Base-by-base conservation (phyloP, 208 protist species). In the Zelonia costaricensis region DNA sequence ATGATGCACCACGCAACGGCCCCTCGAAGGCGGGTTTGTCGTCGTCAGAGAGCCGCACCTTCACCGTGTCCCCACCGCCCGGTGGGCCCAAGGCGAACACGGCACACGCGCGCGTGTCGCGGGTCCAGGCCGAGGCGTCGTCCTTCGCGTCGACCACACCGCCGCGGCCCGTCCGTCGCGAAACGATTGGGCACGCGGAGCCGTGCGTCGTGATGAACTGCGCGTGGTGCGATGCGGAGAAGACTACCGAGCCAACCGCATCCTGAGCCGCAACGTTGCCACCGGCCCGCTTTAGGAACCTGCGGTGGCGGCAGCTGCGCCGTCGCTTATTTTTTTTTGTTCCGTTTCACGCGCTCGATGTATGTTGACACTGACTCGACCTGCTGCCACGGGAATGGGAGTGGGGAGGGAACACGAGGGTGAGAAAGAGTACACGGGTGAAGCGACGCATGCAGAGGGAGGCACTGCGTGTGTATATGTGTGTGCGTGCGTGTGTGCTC, bases 201-300 rank as follows among this genome's bases (percentile, higher is more conserved):
- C 80, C 85, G 35, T 88, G 84, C 59, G 62, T 85, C 49, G 65
- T 93, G 9, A 47, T 73, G 51, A 86, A 87, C 62, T 92, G 85
- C 56, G 82, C 74, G 13, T 92, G 85, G 85, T 92, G 85, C 43
- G 72, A 64, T 4, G 72, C 62, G n/a, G 74, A 86, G 54, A 74
- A 72, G 52, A 25, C 55, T 27, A 16, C 52, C 9, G 23, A 54
- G 54, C 49, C 30, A 1, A 39, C 44, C 5, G 13, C 40, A 30
- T 43, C 23, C 20, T 57, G 40, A 38, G 33, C n/a, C n/a, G n/a
- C n/a, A n/a, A n/a, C n/a, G n/a, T n/a, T n/a, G n/a, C n/a, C n/a
- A n/a, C n/a, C n/a, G n/a, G n/a, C n/a, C n/a, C n/a, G n/a, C n/a
- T n/a, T n/a, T n/a, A n/a, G 40, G 8, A 45, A 45, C 40, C 8